Conservation (phyloP, 2,329 filamentous ascomycete genomes). For the Huntiella decipiens region DNA sequence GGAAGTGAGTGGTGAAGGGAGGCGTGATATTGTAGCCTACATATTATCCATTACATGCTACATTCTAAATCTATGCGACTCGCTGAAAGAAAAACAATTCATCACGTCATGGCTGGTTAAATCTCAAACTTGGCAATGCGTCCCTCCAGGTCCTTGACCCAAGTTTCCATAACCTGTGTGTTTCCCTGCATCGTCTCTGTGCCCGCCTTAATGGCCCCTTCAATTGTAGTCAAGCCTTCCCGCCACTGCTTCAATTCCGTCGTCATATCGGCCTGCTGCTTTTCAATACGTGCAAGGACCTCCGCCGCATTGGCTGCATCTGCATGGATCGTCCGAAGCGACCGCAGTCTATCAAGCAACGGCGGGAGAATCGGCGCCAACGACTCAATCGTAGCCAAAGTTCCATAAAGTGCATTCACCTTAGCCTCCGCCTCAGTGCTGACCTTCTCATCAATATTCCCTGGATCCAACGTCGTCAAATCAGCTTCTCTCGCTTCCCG, state of each 20-base stretch:
- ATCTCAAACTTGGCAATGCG: conserved; percentile 37
- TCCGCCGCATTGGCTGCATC: conserved; percentile 68
- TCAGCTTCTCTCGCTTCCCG: conserved; percentile 42
- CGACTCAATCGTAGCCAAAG: conserved; percentile 71
- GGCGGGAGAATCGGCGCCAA: conserved; percentile 70
- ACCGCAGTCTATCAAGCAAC: conserved; percentile 67
- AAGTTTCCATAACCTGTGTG: conserved; percentile 65
- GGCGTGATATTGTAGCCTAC: no score
- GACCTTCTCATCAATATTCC: conserved; percentile 16
- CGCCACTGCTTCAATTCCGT: conserved; percentile 74
- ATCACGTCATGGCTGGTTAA: background rate
- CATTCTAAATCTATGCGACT: no score
- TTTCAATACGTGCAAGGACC: conserved; percentile 59
- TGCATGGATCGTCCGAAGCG: conserved; percentile 65
- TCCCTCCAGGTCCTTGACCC: conserved; percentile 73
- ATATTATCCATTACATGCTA: no score
- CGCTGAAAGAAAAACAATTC: no score
- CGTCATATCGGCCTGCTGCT: conserved; percentile 62
- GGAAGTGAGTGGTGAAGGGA: no score
- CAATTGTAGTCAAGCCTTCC: conserved; percentile 60
- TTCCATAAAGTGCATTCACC: conserved; percentile 79
- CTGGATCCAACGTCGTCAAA: conserved; percentile 28
- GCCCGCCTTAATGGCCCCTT: conserved; percentile 51
- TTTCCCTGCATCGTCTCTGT: conserved; percentile 58
- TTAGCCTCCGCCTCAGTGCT: conserved; percentile 61